Percentiles rank a stretch among this genome's conserved stretches.
phyloP scores from a whole-genome alignment of 352 stramenopile genomes.

The Phytophthora vignae region DNA sequence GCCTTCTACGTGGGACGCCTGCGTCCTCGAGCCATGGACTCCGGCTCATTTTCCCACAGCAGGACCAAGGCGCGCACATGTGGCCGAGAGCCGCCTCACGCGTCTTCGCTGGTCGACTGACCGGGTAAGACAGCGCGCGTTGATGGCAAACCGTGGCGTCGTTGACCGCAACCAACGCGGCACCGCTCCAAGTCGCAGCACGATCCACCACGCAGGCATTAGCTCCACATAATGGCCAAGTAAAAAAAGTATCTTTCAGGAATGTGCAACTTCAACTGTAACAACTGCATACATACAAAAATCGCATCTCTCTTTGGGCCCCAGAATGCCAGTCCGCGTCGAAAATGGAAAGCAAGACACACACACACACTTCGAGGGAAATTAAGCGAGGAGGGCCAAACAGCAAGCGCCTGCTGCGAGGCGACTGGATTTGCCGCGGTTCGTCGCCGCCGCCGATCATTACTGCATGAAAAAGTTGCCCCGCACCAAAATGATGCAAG shows the following conservation, averaged over 20 bases:
- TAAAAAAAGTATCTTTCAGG: constrained; percentile 28
- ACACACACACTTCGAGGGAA: neutral
- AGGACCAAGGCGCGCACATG: constrained; percentile 13
- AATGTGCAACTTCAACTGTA: constrained; percentile 12
- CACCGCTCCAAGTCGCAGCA: too few species aligned
- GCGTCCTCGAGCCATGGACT: constrained; percentile 18
- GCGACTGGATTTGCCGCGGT: neutral
- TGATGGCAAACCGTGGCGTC: constrained; percentile 7
- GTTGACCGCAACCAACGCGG: neutral
- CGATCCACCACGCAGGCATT: neutral
- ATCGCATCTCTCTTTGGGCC: neutral
- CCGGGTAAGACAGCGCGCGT: neutral
- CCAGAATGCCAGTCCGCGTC: neutral
- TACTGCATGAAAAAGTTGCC: constrained; percentile 3
- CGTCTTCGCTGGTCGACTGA: constrained; percentile 19
- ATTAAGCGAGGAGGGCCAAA: neutral
- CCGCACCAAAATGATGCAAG: constrained; percentile 15
- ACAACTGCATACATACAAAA: too few species aligned
- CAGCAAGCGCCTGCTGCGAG: neutral
- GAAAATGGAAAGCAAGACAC: neutral
- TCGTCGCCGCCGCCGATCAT: neutral
- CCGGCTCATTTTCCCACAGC: constrained; percentile 2
- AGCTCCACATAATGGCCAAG: neutral
- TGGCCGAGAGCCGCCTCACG: constrained; percentile 20
- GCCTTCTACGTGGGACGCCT: constrained; percentile 18